phyloP scores from a whole-genome alignment of 2,329 filamentous ascomycete species.

The Xylariaceae sp. region DNA sequence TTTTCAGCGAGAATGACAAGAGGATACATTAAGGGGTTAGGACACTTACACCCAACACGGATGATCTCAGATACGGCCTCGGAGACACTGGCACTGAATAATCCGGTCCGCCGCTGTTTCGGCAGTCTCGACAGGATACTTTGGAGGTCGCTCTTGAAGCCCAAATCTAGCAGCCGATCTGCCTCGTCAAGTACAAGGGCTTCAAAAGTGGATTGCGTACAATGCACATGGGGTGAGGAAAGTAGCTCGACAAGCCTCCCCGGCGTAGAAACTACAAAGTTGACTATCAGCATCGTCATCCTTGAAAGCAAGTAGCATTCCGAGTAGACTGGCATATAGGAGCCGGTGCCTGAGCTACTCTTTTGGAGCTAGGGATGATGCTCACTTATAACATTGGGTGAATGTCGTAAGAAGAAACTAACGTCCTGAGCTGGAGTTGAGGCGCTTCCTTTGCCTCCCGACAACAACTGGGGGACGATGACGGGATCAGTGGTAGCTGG shows the following conservation, averaged over 20 bases:
- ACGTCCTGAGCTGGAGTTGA: constrained; percentile 83
- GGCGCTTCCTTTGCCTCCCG: constrained; percentile 64
- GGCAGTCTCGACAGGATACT: constrained; percentile 80
- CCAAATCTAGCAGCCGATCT: constrained; percentile 85
- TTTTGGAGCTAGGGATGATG: no score
- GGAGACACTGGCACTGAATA: constrained; percentile 95
- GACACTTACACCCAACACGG: constrained; percentile 66
- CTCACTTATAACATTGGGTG: constrained; percentile 73
- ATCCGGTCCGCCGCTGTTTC: constrained; percentile 87
- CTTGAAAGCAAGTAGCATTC: no score
- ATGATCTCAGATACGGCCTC: constrained; percentile 94
- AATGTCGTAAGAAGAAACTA: constrained; percentile 76
- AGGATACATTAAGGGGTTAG: neutral
- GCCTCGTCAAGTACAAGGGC: constrained; percentile 92
- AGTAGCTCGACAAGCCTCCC: constrained; percentile 86
- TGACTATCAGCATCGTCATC: neutral
- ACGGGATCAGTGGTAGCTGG: constrained; percentile 45
- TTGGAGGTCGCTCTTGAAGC: constrained; percentile 88
- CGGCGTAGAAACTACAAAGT: constrained; percentile 66
- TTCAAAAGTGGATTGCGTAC: constrained; percentile 85
- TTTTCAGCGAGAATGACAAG: neutral
- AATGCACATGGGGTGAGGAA: constrained; percentile 82
- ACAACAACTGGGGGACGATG: constrained; percentile 82
- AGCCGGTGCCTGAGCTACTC: no score
- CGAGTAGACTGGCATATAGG: no score